phyloP scores from a whole-genome alignment of 2,329 filamentous ascomycete species.

The Botrytis aclada region DNA sequence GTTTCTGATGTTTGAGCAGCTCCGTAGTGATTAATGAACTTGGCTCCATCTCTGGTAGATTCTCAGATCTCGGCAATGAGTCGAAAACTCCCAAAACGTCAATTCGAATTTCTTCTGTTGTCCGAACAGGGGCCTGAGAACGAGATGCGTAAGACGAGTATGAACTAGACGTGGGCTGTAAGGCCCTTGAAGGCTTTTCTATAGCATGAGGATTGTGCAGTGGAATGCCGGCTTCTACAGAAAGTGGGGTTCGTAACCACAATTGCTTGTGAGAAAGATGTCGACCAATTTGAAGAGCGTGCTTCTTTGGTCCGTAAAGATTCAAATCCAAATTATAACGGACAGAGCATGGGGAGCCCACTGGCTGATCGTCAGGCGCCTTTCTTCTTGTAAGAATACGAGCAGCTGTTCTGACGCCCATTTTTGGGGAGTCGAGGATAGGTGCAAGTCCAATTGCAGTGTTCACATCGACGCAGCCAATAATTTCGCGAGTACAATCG shows the following conservation, averaged over 20 bases:
- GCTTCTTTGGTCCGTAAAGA: slow-evolving; percentile 72
- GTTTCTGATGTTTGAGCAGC: slow-evolving; percentile 82
- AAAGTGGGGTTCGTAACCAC: slow-evolving; percentile 63
- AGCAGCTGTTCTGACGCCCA: slow-evolving; percentile 64
- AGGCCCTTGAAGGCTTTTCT: slow-evolving; percentile 30
- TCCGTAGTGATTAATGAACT: slow-evolving; percentile 59
- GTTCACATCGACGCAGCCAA: slow-evolving; percentile 71
- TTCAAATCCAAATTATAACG: slow-evolving; percentile 67
- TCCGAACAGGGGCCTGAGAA: slow-evolving; percentile 47
- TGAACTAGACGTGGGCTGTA: slow-evolving; percentile 30
- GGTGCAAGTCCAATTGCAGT: slow-evolving; percentile 66
- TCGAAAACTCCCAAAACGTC: slow-evolving; percentile 89
- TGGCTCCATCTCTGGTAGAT: slow-evolving; percentile 71
- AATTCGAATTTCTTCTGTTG: slow-evolving; percentile 79
- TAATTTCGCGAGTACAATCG: slow-evolving; percentile 67
- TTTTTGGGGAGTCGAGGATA: slow-evolving; percentile 64
- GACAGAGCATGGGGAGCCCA: slow-evolving; percentile 60
- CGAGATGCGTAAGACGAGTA: slow-evolving; percentile 40
- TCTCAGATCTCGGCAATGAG: slow-evolving; percentile 70
- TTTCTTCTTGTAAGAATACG: slow-evolving; percentile 67
- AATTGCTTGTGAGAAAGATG: slow-evolving; percentile 64
- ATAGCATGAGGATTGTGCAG: slow-evolving; percentile 71
- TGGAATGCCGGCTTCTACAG: slow-evolving; percentile 64
- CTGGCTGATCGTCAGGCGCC: slow-evolving; percentile 55
- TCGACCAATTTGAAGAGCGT: slow-evolving; percentile 62